Percentiles rank a stretch among this genome's conserved stretches.
Evolutionary conservation across 2,329 filamentous ascomycete species (phyloP).

Genomic region (Madurella mycetomatis): DNA sequence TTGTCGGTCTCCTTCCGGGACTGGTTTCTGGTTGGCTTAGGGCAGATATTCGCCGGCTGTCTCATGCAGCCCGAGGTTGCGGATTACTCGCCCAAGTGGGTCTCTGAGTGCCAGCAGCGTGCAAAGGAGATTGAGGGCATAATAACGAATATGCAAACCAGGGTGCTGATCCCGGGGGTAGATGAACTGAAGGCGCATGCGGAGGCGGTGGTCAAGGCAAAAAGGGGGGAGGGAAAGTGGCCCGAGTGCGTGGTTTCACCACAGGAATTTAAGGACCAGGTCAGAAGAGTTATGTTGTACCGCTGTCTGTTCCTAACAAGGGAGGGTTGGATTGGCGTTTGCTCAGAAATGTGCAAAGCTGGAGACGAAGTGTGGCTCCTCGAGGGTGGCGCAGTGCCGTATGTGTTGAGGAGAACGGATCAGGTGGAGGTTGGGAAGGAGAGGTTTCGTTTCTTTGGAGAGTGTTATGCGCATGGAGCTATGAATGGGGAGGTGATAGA

Average conservation of each 20-base stretch:
- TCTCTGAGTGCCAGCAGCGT: neutral
- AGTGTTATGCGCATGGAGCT: conserved; percentile 10
- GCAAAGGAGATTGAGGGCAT: neutral
- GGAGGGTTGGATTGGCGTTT: conserved; percentile 7
- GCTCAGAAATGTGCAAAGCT: neutral
- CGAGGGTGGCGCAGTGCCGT: conserved; percentile 12
- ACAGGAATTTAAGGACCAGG: conserved; percentile 11
- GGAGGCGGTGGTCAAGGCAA: neutral
- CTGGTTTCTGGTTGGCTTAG: conserved; percentile 7
- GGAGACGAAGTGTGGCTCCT: conserved; percentile 17
- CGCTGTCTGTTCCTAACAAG: conserved; percentile 8
- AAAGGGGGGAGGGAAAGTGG: neutral
- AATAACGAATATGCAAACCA: neutral
- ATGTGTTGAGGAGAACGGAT: conserved; percentile 1
- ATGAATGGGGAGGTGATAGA: conserved; percentile 10
- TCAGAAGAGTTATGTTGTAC: conserved; percentile 2
- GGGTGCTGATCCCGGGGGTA: neutral
- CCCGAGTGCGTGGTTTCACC: neutral
- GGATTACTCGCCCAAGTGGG: neutral
- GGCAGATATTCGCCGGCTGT: neutral
- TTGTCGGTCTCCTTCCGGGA: neutral
- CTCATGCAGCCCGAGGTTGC: too few species aligned
- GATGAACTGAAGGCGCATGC: conserved; percentile 4
- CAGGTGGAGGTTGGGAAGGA: neutral
- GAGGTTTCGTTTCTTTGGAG: conserved; percentile 5